A percentile compares a stretch with the other conserved stretches of the same genome.
Conservation (phyloP, 352 stramenopile species). For the Pythium folliculosum region DNA sequence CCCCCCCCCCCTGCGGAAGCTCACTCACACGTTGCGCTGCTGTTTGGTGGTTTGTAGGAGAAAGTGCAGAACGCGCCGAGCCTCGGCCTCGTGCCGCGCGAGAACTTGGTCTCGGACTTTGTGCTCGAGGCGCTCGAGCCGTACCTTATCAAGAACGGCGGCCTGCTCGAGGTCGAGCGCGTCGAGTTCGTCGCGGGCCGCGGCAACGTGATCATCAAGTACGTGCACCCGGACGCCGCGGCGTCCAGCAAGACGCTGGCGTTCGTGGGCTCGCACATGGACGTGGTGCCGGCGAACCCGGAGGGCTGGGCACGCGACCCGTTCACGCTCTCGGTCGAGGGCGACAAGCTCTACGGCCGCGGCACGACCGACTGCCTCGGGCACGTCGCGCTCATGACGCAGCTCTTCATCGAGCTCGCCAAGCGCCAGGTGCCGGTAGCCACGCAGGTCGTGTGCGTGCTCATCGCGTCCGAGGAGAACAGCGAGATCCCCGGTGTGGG, state of each 20-base stretch:
- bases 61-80: conserved; percentile 70
- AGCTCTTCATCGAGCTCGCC: conserved; percentile 74
- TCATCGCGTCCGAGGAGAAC: conserved; percentile 91
- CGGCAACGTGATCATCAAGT: conserved; percentile 93
- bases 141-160: conserved; percentile 72
- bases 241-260: conserved; percentile 72
- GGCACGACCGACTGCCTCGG: conserved; percentile 93
- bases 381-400: conserved; percentile 91
- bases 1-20: too few species aligned
- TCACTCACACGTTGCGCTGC: too few species aligned
- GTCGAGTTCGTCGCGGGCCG: conserved; percentile 83
- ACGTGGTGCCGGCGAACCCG: conserved; percentile 93
- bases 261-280: conserved; percentile 90
- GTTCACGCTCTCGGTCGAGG: conserved; percentile 87
- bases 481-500: conserved; percentile 83
- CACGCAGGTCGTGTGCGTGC: conserved; percentile 83
- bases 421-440: conserved; percentile 72
- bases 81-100: conserved; percentile 73
- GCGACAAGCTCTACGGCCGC: conserved; percentile 91
- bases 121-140: conserved; percentile 83
- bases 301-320: conserved; percentile 88
- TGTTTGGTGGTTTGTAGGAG: conserved; percentile 35
- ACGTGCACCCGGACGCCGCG: conserved; percentile 46
- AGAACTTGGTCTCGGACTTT: conserved; percentile 90
- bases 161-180: conserved; percentile 66